Conservation (phyloP, 2,329 filamentous ascomycete genomes). For the Pyrenochaeta sp. region DNA sequence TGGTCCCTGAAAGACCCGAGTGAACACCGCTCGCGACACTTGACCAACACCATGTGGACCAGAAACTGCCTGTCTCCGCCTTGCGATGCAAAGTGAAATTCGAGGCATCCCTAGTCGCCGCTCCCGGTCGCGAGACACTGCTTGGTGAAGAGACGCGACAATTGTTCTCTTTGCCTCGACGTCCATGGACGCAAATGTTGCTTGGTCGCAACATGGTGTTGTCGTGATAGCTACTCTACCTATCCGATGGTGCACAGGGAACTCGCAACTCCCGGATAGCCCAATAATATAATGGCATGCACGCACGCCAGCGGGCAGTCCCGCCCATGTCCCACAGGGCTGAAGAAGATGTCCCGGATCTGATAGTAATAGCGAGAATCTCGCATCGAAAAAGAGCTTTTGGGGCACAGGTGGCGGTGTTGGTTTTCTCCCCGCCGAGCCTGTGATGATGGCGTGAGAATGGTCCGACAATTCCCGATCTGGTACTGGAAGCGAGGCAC, state of each 20-base stretch:
- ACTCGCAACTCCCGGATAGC: neutral
- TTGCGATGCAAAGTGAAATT: neutral
- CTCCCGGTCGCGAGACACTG: neutral
- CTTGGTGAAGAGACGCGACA: neutral
- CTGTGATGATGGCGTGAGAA: conserved; percentile 29
- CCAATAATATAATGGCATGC: neutral
- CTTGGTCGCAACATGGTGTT: neutral
- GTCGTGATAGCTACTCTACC: too few relatives aligned
- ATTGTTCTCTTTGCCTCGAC: neutral
- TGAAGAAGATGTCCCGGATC: conserved; percentile 19
- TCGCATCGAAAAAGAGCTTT: conserved; percentile 5
- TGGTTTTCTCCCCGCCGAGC: conserved; percentile 8
- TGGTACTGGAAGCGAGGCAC: neutral
- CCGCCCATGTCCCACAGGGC: conserved; percentile 21
- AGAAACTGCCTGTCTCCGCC: neutral
- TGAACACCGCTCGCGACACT: neutral
- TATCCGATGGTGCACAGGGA: neutral
- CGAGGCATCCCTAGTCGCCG: neutral
- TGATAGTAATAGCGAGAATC: conserved; percentile 5
- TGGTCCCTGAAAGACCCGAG: conserved; percentile 2
- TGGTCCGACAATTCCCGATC: conserved; percentile 16
- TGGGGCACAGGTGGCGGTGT: conserved; percentile 17
- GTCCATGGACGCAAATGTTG: neutral
- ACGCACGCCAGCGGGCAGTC: conserved; percentile 20
- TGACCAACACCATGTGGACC: conserved; percentile 1